These are phyloP conservation scores for Boletus sp. DNA, from an alignment of 1,284 basidiomycete species.

Conservation along the genomic window DNA sequence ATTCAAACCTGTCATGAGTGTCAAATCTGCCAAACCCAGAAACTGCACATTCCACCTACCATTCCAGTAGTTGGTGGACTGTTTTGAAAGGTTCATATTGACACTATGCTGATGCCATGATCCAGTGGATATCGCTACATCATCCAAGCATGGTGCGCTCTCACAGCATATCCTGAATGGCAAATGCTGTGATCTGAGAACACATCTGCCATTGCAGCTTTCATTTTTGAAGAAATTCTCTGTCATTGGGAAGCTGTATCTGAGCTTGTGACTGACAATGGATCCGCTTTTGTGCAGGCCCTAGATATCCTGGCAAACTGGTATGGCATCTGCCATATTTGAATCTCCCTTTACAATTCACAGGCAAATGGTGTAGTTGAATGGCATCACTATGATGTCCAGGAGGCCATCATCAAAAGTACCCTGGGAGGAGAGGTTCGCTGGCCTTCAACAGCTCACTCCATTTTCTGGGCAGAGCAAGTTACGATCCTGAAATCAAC, in stretches of 20 bases:
- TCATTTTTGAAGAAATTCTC: neutral
- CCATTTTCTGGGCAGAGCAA: too few relatives aligned
- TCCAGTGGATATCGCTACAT: neutral
- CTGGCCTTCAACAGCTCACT: too few relatives aligned
- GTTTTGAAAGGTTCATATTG: neutral
- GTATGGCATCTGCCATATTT: neutral
- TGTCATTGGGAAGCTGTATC: neutral
- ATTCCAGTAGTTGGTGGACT: too few relatives aligned
- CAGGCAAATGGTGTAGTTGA: too few relatives aligned
- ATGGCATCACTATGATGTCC: too few relatives aligned
- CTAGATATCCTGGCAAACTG: neutral
- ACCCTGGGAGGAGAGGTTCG: too few relatives aligned
- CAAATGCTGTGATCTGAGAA: neutral
- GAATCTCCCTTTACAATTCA: neutral
- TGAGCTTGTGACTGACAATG: neutral
- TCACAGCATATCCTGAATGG: neutral
- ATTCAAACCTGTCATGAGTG: too few relatives aligned
- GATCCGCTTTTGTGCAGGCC: neutral
- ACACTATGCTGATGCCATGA: neutral
- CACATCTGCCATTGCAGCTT: rapidly evolving
- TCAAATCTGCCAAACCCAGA: too few relatives aligned
- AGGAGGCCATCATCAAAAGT: too few relatives aligned
- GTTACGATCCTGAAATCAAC: too few relatives aligned
- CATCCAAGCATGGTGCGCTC: neutral
- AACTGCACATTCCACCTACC: too few relatives aligned